Percentiles rank a stretch among this genome's conserved stretches.
These are phyloP conservation scores for Penicillium egyptiacum DNA, from an alignment of 495 filamentous ascomycete species.

Conservation along the genomic window DNA sequence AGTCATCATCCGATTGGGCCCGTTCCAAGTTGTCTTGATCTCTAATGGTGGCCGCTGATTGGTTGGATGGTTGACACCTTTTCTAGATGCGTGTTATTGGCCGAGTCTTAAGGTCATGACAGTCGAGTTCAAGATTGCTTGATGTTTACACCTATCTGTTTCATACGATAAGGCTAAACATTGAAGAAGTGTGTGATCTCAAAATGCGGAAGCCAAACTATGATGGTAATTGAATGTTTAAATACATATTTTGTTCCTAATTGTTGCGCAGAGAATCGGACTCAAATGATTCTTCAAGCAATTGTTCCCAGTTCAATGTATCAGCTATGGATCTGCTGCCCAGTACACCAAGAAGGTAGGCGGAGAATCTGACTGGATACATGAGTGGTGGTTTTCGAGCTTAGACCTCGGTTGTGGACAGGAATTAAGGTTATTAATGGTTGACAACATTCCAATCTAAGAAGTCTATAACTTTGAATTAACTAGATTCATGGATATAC, in stretches of 20 bases:
- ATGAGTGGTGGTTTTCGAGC: neutral
- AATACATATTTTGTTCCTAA: neutral
- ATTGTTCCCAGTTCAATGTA: neutral
- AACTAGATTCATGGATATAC: neutral
- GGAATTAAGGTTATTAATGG: neutral
- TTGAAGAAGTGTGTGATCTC: neutral
- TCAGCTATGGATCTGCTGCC: neutral
- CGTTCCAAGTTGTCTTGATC: slow-evolving; percentile 18
- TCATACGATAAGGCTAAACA: neutral
- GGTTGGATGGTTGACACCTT: slow-evolving; percentile 19
- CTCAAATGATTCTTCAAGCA: neutral
- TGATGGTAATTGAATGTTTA: neutral
- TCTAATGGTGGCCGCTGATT: slow-evolving; percentile 33
- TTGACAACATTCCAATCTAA: neutral
- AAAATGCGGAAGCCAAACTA: neutral
- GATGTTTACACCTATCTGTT: neutral
- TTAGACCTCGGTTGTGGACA: neutral
- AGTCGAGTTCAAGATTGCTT: neutral
- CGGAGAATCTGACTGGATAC: neutral
- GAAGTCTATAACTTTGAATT: neutral
- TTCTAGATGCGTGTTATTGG: slow-evolving; percentile 20
- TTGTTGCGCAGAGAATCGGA: neutral
- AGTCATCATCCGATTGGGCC: slow-evolving; percentile 27
- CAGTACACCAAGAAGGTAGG: neutral
- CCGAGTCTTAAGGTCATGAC: neutral